Conservation (phyloP, 495 filamentous ascomycete genomes). For the Neurospora sublineolata region DNA sequence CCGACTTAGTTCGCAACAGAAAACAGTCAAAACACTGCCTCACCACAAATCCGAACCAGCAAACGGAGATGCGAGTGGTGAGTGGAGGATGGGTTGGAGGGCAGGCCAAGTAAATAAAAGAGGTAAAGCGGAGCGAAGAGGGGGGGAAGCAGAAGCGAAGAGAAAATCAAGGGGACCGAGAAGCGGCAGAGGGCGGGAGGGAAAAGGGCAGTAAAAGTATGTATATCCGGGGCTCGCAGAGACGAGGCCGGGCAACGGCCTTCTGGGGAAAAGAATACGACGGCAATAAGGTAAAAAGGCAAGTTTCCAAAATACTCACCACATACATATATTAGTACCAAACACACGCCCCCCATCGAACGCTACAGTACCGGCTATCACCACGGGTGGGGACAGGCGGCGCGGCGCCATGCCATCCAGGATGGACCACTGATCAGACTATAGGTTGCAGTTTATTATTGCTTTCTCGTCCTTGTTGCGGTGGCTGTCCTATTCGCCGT, state of each 20-base stretch:
- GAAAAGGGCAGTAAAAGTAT: not conserved
- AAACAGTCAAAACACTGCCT: not conserved
- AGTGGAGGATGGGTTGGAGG: not conserved
- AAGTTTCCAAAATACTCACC: not conserved
- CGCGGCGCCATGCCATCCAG: not conserved
- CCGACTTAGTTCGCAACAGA: conserved; percentile 4
- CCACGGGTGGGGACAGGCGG: not conserved
- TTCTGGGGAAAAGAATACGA: not conserved
- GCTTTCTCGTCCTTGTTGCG: not conserved
- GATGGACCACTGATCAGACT: not conserved
- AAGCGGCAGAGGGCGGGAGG: not conserved
- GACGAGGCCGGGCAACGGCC: not conserved
- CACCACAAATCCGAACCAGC: not conserved
- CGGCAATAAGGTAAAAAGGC: not conserved
- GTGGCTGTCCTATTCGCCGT: not conserved
- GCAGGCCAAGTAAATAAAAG: conserved; percentile 3
- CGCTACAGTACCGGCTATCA: not conserved
- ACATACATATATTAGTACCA: not conserved
- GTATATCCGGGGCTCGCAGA: not conserved
- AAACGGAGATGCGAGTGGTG: not conserved
- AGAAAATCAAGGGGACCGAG: not conserved
- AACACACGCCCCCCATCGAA: not conserved
- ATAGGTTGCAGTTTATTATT: not conserved
- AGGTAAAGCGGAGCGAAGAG: not conserved
- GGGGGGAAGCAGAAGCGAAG: not conserved